These are phyloP conservation scores for Coriaria nepalensis DNA, from an alignment of 306 rosid species.

Conservation along the genomic window DNA sequence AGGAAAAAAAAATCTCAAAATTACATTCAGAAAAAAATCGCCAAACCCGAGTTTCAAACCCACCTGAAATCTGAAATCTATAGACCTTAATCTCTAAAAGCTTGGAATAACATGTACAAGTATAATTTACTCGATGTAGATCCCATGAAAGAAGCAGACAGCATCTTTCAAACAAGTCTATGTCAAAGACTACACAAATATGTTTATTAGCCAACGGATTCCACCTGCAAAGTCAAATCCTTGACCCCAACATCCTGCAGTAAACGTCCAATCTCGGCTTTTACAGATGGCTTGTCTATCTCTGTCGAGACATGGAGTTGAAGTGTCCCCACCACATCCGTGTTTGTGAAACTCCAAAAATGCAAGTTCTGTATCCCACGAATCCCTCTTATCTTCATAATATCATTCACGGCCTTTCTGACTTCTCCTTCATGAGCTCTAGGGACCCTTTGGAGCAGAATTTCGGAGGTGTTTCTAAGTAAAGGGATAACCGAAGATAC, in stretches of 20 bases:
- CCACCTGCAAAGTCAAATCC: slow-evolving; percentile 85
- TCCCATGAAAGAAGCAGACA: too few relatives aligned
- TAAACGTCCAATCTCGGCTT: slow-evolving; percentile 43
- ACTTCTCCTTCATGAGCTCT: slow-evolving; percentile 47
- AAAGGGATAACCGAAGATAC: slow-evolving; percentile 79
- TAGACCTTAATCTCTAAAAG: too few relatives aligned
- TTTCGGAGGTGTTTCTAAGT: slow-evolving; percentile 76
- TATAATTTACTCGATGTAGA: too few relatives aligned
- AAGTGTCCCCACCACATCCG: slow-evolving; percentile 73
- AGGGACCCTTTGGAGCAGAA: slow-evolving; percentile 85
- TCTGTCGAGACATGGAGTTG: slow-evolving; percentile 62
- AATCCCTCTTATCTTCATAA: slow-evolving; percentile 50
- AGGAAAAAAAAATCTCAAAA: too few relatives aligned
- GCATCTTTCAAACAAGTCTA: too few relatives aligned
- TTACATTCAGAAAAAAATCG: too few relatives aligned
- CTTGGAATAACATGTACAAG: too few relatives aligned
- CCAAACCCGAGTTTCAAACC: too few relatives aligned
- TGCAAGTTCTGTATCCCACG: slow-evolving; percentile 53
- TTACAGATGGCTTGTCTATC: slow-evolving; percentile 38
- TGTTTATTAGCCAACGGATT: slow-evolving; percentile 22
- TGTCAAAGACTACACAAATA: neutral
- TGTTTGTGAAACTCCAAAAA: slow-evolving; percentile 73
- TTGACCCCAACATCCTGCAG: slow-evolving; percentile 60
- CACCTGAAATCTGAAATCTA: too few relatives aligned
- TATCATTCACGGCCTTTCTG: slow-evolving; percentile 39